Evolutionary conservation across 495 filamentous ascomycete species (phyloP).

Genomic region (Cercophora newfieldiana): DNA sequence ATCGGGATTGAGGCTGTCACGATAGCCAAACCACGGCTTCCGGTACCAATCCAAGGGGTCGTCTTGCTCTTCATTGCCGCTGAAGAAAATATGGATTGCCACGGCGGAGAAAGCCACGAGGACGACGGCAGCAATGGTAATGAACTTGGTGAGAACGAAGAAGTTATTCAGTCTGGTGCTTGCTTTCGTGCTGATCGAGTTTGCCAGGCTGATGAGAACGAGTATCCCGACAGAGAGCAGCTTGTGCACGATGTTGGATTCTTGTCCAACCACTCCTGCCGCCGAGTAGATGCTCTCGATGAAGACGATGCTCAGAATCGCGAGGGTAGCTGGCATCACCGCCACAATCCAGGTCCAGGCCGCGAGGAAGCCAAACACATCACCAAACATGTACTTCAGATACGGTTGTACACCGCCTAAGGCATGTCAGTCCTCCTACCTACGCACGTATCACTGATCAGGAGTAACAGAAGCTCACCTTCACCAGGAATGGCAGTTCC

Average conservation of each 20-base stretch:
- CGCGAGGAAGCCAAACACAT: slow-evolving; percentile 53
- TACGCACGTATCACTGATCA: too few relatives aligned
- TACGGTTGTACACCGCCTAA: slow-evolving; percentile 56
- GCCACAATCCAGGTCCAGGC: slow-evolving; percentile 61
- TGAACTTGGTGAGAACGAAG: slow-evolving; percentile 54
- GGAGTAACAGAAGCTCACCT: slow-evolving; percentile 6
- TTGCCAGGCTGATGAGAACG: slow-evolving; percentile 48
- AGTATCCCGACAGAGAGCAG: slow-evolving; percentile 48
- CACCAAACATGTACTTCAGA: slow-evolving; percentile 56
- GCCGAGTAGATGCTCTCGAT: slow-evolving; percentile 56
- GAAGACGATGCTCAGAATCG: slow-evolving; percentile 60
- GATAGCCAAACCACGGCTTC: slow-evolving; percentile 50
- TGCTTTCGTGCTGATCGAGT: slow-evolving; percentile 57
- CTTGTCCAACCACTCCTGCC: slow-evolving; percentile 44
- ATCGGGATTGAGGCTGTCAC: slow-evolving; percentile 45
- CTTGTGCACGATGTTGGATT: slow-evolving; percentile 45
- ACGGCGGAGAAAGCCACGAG: slow-evolving; percentile 50
- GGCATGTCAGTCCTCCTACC: neutral
- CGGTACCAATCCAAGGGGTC: slow-evolving; percentile 48
- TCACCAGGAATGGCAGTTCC: slow-evolving; percentile 52
- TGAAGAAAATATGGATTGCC: slow-evolving; percentile 32
- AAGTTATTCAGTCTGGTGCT: slow-evolving; percentile 56
- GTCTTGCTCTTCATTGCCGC: slow-evolving; percentile 38
- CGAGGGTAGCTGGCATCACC: slow-evolving; percentile 58
- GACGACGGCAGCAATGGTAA: slow-evolving; percentile 48